A percentile compares a stretch with the other conserved stretches of the same genome.
These are phyloP conservation scores for Leonotis leonurus DNA, from an alignment of 257 asterid species.

Conservation along the genomic window DNA sequence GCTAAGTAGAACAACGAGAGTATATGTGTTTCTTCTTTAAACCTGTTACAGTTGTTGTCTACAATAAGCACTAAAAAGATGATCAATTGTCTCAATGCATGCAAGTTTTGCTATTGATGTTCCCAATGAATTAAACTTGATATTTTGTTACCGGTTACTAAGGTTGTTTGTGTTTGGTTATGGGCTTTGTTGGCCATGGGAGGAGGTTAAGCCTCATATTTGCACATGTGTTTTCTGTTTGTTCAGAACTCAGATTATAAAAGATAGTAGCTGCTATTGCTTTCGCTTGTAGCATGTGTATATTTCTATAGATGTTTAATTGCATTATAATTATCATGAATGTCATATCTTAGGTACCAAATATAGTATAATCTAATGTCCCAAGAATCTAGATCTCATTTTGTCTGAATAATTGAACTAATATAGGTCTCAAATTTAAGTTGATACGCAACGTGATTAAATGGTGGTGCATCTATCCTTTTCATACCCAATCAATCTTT, in stretches of 20 bases:
- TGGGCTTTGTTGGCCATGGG: too few relatives aligned
- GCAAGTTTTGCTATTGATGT: neutral
- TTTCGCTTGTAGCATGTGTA: too few relatives aligned
- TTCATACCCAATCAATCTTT: conserved; percentile 10
- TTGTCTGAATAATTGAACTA: conserved; percentile 16
- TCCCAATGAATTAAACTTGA: neutral
- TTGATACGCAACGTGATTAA: conserved; percentile 22
- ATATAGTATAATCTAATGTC: neutral
- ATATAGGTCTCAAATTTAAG: conserved; percentile 7
- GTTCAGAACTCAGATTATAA: too few relatives aligned
- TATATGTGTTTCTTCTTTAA: too few relatives aligned
- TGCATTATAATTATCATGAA: too few relatives aligned
- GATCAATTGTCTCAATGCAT: neutral
- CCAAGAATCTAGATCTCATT: neutral
- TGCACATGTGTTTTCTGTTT: too few relatives aligned
- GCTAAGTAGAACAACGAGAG: conserved; percentile 42
- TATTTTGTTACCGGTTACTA: too few relatives aligned
- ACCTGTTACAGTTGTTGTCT: neutral
- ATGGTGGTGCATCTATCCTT: conserved; percentile 21
- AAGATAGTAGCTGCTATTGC: too few relatives aligned
- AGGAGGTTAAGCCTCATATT: too few relatives aligned
- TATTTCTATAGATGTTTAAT: too few relatives aligned
- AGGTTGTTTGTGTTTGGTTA: neutral
- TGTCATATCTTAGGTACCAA: too few relatives aligned
- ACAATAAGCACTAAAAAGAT: conserved; percentile 9